These are phyloP conservation scores for Aspergillus sp. DNA, from an alignment of 2,329 filamentous ascomycete genomes.

Conservation along the genomic window DNA sequence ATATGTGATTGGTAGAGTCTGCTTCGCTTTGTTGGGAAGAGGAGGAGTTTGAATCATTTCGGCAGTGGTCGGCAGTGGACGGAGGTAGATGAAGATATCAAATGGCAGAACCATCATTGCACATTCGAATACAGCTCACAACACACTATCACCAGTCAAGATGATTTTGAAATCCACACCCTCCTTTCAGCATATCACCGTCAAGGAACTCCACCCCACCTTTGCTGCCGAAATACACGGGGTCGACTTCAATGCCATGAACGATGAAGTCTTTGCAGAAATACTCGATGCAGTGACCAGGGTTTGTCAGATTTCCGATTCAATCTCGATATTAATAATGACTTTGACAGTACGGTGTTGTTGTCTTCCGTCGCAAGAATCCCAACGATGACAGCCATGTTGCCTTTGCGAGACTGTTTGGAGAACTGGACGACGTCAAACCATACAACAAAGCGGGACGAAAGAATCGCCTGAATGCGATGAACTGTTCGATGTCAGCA, in stretches of 20 bases:
- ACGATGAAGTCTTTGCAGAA: background rate
- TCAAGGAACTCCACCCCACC: background rate
- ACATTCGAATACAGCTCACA: no score
- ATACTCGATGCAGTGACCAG: background rate
- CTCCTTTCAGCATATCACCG: background rate
- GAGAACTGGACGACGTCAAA: conserved; percentile 54
- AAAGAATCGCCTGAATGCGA: conserved; percentile 45
- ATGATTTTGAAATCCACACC: no score
- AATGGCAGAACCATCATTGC: no score
- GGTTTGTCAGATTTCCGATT: background rate
- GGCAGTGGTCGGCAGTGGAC: no score
- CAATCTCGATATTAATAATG: background rate
- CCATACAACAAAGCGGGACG: conserved; percentile 45
- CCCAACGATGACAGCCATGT: conserved; percentile 51
- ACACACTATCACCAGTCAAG: no score
- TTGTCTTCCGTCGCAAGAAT: conserved; percentile 48
- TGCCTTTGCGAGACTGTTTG: conserved; percentile 47
- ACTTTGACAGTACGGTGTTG: conserved; percentile 45
- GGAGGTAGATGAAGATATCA: no score
- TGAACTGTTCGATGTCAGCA: conserved; percentile 57
- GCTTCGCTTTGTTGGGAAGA: no score
- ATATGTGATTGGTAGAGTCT: no score
- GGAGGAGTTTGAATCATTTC: no score
- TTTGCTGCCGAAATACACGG: background rate
- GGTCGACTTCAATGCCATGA: background rate